Conservation (phyloP, 2,329 filamentous ascomycete species). For the Fusarium sp. region DNA sequence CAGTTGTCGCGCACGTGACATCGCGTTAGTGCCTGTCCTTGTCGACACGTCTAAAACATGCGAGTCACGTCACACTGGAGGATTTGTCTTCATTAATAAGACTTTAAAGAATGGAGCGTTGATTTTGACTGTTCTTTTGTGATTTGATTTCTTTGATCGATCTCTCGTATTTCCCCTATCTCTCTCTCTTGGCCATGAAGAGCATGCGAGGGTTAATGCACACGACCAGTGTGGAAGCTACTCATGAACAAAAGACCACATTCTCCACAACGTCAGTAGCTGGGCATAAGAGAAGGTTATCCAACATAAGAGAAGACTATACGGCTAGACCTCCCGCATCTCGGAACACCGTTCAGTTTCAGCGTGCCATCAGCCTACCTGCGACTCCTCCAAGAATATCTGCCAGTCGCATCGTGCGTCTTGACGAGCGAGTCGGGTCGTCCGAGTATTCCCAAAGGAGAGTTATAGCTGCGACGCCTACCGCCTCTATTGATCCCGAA, state of each 20-base stretch:
- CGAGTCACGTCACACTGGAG: constrained; percentile 12
- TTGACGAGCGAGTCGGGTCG: constrained; percentile 39
- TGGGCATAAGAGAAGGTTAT: constrained; percentile 59
- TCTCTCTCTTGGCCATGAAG: constrained; percentile 47
- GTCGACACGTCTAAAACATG: constrained; percentile 24
- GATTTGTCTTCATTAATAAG: neutral
- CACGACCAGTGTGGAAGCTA: constrained; percentile 61
- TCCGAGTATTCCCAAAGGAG: constrained; percentile 68
- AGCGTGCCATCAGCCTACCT: constrained; percentile 48
- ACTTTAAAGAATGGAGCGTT: neutral
- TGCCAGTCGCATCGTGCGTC: constrained; percentile 58
- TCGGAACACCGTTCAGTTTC: constrained; percentile 43
- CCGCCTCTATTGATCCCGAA: constrained; percentile 59
- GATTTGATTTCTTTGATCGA: neutral
- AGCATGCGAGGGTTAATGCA: constrained; percentile 56
- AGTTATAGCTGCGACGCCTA: constrained; percentile 62
- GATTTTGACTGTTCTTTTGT: neutral
- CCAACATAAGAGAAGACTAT: constrained; percentile 33
- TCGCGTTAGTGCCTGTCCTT: constrained; percentile 29
- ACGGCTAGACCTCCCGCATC: constrained; percentile 6
- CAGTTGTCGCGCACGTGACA: constrained; percentile 38
- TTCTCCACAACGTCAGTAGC: constrained; percentile 53
- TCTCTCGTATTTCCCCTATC: neutral
- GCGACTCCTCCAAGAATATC: constrained; percentile 44
- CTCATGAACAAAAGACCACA: constrained; percentile 50